Base-by-base conservation (phyloP, 1,139 yeast genomes). In the Wickerhamomyces sp. region DNA sequence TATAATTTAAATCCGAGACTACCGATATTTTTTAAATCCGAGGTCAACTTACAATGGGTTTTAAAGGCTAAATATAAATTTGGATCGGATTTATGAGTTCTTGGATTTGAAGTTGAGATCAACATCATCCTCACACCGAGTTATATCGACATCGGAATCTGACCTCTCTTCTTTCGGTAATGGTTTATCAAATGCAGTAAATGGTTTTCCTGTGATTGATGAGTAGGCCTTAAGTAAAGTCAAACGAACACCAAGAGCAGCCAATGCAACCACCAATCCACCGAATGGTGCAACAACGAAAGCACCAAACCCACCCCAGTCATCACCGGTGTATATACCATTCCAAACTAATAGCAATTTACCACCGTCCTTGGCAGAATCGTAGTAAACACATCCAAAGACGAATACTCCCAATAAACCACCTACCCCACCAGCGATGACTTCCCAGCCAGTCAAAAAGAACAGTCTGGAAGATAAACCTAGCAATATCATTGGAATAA, bases 231-330 rank as follows among this genome's bases (percentile, higher is more conserved):
- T 79, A 34, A 62, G 52, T 3, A 66, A 52, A 0, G 59, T 51
- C 37, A 79, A 63, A 63, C 96, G 76, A 10, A 76, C 34, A 1
- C 61, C 81, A 33, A 85, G 75, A 40, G 75, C 71, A 37, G 71
- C 58, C 23, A 76, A 64, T 1, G 88, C 82, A 50, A 83, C 69
- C 3, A 84, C 51, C 3, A 90, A 56, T 18, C 94, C 90, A 18
- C 94, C 95, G 42, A 83, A 74, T 6, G 97, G 96, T 2, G 97
- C 95, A 53, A 83, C 86, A 7, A 87, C 94, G 66, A 90, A 90
- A 1, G 97, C 96, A 31, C 95, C 97, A 67, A 90, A 91, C 0
- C 95, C 81, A 58, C 95, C 88, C 97, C 97, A 91, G 63, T 91
- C 97, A 46, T 76, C 78, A 13, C 76, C 67, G 49, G 76, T 71